Evolutionary conservation across 2,329 filamentous ascomycete genomes (phyloP).

Genomic region (Tolypocladium cylindrosporum): DNA sequence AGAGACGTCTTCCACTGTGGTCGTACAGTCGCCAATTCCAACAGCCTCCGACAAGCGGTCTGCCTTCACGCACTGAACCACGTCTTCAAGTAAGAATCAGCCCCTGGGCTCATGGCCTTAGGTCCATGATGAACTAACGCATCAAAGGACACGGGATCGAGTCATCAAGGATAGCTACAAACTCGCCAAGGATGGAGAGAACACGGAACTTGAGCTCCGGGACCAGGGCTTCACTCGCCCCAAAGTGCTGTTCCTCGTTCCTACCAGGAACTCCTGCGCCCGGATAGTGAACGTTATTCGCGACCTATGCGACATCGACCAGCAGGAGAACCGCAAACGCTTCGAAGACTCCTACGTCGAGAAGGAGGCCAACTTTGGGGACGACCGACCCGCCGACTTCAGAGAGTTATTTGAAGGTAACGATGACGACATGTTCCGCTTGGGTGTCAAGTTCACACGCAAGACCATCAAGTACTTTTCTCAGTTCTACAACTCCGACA

Average conservation of each 20-base stretch:
- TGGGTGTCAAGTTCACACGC: constrained; percentile 93
- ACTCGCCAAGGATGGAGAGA: constrained; percentile 55
- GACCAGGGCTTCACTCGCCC: constrained; percentile 95
- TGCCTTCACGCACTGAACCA: constrained; percentile 87
- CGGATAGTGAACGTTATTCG: constrained; percentile 70
- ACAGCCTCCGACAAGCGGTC: constrained; percentile 57
- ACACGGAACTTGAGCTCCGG: constrained; percentile 61
- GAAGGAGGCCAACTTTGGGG: constrained; percentile 52
- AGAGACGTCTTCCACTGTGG: constrained; percentile 69
- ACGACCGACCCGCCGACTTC: constrained; percentile 77
- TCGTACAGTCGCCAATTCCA: constrained; percentile 58
- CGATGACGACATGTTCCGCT: constrained; percentile 91
- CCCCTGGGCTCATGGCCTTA: neutral
- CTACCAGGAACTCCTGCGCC: constrained; percentile 78
- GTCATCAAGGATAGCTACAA: constrained; percentile 89
- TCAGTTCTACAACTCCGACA: constrained; percentile 92
- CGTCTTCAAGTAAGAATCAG: constrained; percentile 60
- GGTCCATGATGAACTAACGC: constrained; percentile 2
- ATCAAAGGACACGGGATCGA: constrained; percentile 63
- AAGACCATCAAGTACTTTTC: constrained; percentile 94
- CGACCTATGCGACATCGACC: constrained; percentile 67
- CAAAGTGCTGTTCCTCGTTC: constrained; percentile 83
- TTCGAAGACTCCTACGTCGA: constrained; percentile 77
- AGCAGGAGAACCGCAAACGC: constrained; percentile 89
- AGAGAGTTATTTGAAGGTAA: constrained; percentile 85